Conservation (phyloP, 805 yeast genomes). For the Lipomyces orientalis region DNA sequence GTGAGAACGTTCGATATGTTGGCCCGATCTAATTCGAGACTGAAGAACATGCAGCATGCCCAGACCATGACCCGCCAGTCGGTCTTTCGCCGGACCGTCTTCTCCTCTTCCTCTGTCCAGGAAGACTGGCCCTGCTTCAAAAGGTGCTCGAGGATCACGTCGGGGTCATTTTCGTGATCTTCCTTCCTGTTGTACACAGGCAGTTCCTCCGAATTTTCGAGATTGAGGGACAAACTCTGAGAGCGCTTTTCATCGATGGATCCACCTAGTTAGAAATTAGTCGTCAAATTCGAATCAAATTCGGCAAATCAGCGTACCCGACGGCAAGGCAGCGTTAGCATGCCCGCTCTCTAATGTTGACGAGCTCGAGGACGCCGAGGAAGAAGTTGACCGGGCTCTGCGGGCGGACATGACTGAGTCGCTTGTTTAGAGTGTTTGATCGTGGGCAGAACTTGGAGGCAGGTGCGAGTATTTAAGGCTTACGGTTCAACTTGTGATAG, state of each 20-base stretch:
- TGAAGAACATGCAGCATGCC: constrained; percentile 63
- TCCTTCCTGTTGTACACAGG: constrained; percentile 12
- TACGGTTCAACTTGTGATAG: no score
- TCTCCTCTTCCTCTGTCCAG: constrained; percentile 62
- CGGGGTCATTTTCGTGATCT: constrained; percentile 30
- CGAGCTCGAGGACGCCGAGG: background rate
- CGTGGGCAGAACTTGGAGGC: background rate
- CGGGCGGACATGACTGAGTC: background rate
- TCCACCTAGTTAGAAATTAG: background rate
- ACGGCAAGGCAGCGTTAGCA: background rate
- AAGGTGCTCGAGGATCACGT: constrained; percentile 23
- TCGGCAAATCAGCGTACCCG: background rate
- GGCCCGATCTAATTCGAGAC: constrained; percentile 62
- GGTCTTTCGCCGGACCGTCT: constrained; percentile 54
- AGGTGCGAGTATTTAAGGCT: background rate
- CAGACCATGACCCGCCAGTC: constrained; percentile 60
- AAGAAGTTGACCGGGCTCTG: background rate
- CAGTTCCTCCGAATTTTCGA: background rate
- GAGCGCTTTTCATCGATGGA: background rate
- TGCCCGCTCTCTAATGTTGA: background rate
- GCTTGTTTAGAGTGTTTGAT: background rate
- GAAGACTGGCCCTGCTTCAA: constrained; percentile 23
- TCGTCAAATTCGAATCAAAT: background rate
- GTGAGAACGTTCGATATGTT: constrained; percentile 61
- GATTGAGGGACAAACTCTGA: background rate